phyloP scores from a whole-genome alignment of 805 yeast species.

The Pachysolen tannophilus region DNA sequence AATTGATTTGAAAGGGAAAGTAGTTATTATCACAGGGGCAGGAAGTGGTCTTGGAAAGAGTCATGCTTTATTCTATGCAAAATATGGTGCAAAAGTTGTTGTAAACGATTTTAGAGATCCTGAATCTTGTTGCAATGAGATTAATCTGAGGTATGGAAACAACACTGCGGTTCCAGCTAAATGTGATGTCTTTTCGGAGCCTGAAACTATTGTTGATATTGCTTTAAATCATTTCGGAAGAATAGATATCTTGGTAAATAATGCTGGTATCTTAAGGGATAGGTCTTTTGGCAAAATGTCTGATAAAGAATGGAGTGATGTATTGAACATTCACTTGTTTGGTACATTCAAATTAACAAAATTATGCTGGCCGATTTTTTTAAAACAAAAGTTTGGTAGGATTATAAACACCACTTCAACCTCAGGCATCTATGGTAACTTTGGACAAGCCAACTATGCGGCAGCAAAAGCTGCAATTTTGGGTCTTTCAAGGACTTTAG shows the following conservation, averaged over 20 bases:
- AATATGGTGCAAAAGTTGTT: conserved; percentile 90
- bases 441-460: conserved; percentile 95
- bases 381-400: conserved; percentile 70
- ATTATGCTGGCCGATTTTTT: conserved; percentile 88
- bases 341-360: conserved; percentile 79
- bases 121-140: conserved; percentile 63
- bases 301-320: conserved; percentile 75
- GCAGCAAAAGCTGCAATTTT: conserved; percentile 87
- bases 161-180: conserved; percentile 77
- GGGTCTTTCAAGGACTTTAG: conserved; percentile 79
- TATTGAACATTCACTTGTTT: conserved; percentile 70
- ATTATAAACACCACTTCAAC: conserved; percentile 90
- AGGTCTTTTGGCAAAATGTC: conserved; percentile 79
- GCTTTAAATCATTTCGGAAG: conserved; percentile 74
- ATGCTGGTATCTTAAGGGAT: conserved; percentile 94
- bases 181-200: conserved; percentile 73
- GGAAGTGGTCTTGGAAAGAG: conserved; percentile 92
- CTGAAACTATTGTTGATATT: conserved; percentile 66
- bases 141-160: conserved; percentile 59
- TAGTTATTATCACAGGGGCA: conserved; percentile 90
- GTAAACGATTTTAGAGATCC: conserved; percentile 87
- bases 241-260: conserved; percentile 79
- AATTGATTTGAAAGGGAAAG: conserved; percentile 66
- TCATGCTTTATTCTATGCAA: conserved; percentile 79
- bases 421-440: conserved; percentile 94